phyloP scores from a whole-genome alignment of 2,329 filamentous ascomycete species.

The Endocalyx cinctus region DNA sequence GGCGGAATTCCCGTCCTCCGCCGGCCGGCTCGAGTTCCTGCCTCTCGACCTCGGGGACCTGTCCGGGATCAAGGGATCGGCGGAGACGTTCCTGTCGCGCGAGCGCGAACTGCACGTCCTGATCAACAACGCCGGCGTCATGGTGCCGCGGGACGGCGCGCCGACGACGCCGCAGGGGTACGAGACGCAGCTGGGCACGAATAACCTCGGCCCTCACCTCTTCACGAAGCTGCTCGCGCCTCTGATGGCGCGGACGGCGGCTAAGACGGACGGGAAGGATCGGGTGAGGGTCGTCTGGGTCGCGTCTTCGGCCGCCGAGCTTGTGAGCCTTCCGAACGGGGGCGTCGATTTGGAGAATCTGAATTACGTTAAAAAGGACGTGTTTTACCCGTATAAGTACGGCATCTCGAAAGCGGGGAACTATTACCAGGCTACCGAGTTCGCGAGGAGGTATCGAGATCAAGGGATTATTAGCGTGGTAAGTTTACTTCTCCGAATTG shows the following conservation, averaged over 20 bases:
- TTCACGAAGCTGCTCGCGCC: slow-evolving; percentile 20
- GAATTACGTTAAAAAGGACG: slow-evolving; percentile 8
- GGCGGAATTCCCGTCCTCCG: neutral
- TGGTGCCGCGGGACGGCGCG: slow-evolving; percentile 10
- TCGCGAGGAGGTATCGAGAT: slow-evolving; percentile 9
- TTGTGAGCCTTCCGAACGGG: slow-evolving; percentile 4
- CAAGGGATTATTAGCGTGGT: slow-evolving; percentile 11
- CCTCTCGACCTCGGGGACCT: neutral
- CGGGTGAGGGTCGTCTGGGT: slow-evolving; percentile 21
- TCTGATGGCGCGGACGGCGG: slow-evolving; percentile 11
- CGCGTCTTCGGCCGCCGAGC: slow-evolving; percentile 12
- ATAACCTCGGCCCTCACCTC: slow-evolving; percentile 17
- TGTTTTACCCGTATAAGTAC: slow-evolving; percentile 9
- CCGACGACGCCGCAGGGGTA: slow-evolving; percentile 24
- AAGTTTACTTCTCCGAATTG: too few relatives aligned
- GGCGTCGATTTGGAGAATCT: slow-evolving; percentile 8
- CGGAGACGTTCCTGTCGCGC: neutral
- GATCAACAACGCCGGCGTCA: neutral
- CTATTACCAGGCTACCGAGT: slow-evolving; percentile 14
- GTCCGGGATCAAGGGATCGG: neutral
- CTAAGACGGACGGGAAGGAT: slow-evolving; percentile 4
- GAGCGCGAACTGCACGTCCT: neutral
- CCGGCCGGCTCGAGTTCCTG: neutral
- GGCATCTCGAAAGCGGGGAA: slow-evolving; percentile 19
- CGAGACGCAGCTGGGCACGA: slow-evolving; percentile 21